Conservation (phyloP, 1,284 basidiomycete genomes). For the Trametes versicolor region DNA sequence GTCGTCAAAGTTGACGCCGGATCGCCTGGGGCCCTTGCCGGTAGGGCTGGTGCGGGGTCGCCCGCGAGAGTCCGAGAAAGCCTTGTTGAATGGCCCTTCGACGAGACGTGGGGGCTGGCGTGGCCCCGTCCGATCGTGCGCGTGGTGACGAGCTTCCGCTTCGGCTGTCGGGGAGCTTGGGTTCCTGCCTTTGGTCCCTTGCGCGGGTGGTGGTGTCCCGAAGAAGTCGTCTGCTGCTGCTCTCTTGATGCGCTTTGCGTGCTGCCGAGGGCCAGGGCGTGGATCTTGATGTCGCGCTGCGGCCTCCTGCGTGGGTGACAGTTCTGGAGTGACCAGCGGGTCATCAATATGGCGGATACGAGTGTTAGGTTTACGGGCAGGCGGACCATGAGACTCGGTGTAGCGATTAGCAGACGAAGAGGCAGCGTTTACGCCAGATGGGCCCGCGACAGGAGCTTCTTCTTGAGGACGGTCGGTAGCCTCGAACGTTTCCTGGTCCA, state of each 20-base stretch:
- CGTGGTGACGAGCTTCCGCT: constrained; percentile 18
- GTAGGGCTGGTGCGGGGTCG: constrained; percentile 23
- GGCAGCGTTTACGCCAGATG: background rate
- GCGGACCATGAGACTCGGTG: constrained; percentile 18
- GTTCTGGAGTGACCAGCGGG: constrained; percentile 15
- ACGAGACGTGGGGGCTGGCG: constrained; percentile 35
- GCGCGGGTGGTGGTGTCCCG: constrained; percentile 20
- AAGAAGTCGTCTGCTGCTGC: constrained; percentile 26
- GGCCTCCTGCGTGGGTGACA: constrained; percentile 27
- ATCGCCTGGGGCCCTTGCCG: constrained; percentile 20
- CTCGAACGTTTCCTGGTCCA: background rate
- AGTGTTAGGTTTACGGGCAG: constrained; percentile 17
- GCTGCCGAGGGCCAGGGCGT: constrained; percentile 17
- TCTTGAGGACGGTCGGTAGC: background rate
- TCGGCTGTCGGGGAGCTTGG: constrained; percentile 25
- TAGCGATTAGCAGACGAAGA: background rate
- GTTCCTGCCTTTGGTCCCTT: background rate
- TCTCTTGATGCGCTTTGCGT: constrained; percentile 24
- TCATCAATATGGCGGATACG: constrained; percentile 25
- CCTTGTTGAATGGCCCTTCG: constrained; percentile 40
- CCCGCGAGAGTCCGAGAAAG: constrained; percentile 35
- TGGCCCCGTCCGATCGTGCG: constrained; percentile 17
- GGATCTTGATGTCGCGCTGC: constrained; percentile 16
- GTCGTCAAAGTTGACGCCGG: constrained; percentile 27
- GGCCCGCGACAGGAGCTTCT: background rate